Evolutionary conservation across 495 filamentous ascomycete genomes (phyloP).

Genomic region (Letharia lupina): DNA sequence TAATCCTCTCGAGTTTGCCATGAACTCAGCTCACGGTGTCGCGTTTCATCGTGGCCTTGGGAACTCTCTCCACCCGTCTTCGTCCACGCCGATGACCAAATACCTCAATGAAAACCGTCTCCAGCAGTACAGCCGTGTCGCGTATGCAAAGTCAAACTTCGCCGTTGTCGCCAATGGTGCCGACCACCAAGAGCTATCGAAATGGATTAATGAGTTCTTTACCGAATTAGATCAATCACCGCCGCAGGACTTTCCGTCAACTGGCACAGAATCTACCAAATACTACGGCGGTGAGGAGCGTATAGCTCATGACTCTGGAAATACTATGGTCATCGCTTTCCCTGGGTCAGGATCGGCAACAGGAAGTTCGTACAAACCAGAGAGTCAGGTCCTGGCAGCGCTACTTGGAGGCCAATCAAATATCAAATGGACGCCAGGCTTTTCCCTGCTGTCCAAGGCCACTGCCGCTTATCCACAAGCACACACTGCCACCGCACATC

Average conservation of each 20-base stretch:
- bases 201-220: slow-evolving; percentile 94
- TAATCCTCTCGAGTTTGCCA: slow-evolving; percentile 60
- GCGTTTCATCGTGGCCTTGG: slow-evolving; percentile 96
- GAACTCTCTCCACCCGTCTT: slow-evolving; percentile 58
- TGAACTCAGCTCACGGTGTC: slow-evolving; percentile 76
- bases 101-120: slow-evolving; percentile 69
- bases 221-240: slow-evolving; percentile 39
- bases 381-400: slow-evolving; percentile 77
- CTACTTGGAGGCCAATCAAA: slow-evolving; percentile 82
- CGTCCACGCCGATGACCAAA: slow-evolving; percentile 58
- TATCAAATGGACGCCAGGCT: slow-evolving; percentile 95
- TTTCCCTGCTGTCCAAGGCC: slow-evolving; percentile 77
- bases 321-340: slow-evolving; percentile 81
- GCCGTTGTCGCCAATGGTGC: slow-evolving; percentile 85
- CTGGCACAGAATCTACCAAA: slow-evolving; percentile 50
- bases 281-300: slow-evolving; percentile 95
- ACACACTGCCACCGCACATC: slow-evolving; percentile 60
- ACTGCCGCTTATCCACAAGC: slow-evolving; percentile 56
- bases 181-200: slow-evolving; percentile 62
- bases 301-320: slow-evolving; percentile 63
- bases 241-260: slow-evolving; percentile 36
- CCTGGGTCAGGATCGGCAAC: slow-evolving; percentile 73
- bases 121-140: slow-evolving; percentile 59
- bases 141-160: slow-evolving; percentile 82
- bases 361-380: slow-evolving; percentile 66